A percentile compares a stretch with the other conserved stretches of the same genome.
phyloP scores from a whole-genome alignment of 257 asterid genomes.

The Echites panduratus region DNA sequence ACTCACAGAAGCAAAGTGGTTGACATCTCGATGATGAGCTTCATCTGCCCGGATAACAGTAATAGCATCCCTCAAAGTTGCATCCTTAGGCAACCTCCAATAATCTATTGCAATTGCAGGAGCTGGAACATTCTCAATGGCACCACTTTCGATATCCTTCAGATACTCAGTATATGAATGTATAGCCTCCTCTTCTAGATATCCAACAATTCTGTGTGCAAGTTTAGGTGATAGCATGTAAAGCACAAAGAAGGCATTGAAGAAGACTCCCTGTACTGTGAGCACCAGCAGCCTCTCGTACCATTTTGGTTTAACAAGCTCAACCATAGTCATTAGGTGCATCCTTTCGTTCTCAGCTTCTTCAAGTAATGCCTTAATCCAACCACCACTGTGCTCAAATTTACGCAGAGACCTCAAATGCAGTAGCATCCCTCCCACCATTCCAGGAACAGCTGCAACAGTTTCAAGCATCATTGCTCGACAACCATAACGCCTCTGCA shows the following conservation, averaged over 20 bases:
- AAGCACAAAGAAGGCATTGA: constrained; percentile 72
- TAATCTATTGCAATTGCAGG: constrained; percentile 93
- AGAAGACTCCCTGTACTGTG: constrained; percentile 79
- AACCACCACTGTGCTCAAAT: constrained; percentile 88
- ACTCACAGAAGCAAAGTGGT: constrained; percentile 94
- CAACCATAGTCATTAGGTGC: constrained; percentile 97
- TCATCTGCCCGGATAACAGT: constrained; percentile 88
- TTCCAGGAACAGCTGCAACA: constrained; percentile 96
- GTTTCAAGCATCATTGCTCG: constrained; percentile 99
- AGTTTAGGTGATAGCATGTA: constrained; percentile 69
- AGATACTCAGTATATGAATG: constrained; percentile 78
- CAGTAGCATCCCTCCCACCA: constrained; percentile 88
- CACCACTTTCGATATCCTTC: constrained; percentile 69
- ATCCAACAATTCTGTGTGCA: constrained; percentile 94
- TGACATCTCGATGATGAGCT: constrained; percentile 97
- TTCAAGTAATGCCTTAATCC: constrained; percentile 92
- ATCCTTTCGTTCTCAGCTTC: constrained; percentile 98
- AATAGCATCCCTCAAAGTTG: constrained; percentile 71
- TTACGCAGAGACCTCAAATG: constrained; percentile 81
- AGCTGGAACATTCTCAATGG: constrained; percentile 60
- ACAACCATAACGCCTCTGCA: constrained; percentile 84
- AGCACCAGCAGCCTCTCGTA: constrained; percentile 78
- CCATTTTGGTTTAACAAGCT: constrained; percentile 88
- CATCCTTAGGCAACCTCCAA: constrained; percentile 79
- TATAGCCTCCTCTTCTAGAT: constrained; percentile 89